Conservation (phyloP, 805 yeast genomes). For the Diddensiella transvaalensis region DNA sequence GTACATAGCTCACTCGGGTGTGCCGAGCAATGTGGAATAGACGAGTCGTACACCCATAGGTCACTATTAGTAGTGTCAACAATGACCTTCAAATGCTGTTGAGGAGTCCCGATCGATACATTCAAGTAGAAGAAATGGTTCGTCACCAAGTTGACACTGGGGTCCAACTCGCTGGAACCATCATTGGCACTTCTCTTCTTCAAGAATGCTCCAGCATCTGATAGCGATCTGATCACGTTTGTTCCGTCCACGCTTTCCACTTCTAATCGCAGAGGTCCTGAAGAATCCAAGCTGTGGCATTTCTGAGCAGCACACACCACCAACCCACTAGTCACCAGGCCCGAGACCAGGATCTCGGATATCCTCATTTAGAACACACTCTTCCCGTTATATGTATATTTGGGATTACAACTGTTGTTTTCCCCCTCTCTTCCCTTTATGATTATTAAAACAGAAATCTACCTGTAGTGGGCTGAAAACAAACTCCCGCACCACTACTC, state of each 20-base stretch:
- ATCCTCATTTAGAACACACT: no score
- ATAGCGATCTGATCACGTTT: neutral
- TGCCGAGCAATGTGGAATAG: slow-evolving; percentile 4
- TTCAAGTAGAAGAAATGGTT: slow-evolving; percentile 15
- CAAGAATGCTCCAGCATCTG: neutral
- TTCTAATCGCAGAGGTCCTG: no score
- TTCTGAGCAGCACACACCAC: no score
- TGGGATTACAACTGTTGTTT: no score
- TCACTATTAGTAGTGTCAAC: slow-evolving; percentile 71
- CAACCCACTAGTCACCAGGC: no score
- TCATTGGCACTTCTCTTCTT: neutral
- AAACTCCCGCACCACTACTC: no score
- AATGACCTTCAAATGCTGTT: slow-evolving; percentile 49
- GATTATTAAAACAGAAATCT: no score
- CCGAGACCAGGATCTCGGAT: no score
- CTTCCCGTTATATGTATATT: no score
- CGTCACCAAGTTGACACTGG: neutral
- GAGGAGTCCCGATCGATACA: slow-evolving; percentile 50
- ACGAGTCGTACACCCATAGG: slow-evolving; percentile 47
- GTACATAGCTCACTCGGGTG: slow-evolving; percentile 5
- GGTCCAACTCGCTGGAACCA: neutral
- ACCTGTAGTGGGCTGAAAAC: no score
- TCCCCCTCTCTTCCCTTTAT: no score
- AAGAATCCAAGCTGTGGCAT: no score
- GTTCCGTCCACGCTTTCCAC: neutral